Evolutionary conservation across 129 eudicot genomes (phyloP).

Genomic region (Glebionis coronaria): DNA sequence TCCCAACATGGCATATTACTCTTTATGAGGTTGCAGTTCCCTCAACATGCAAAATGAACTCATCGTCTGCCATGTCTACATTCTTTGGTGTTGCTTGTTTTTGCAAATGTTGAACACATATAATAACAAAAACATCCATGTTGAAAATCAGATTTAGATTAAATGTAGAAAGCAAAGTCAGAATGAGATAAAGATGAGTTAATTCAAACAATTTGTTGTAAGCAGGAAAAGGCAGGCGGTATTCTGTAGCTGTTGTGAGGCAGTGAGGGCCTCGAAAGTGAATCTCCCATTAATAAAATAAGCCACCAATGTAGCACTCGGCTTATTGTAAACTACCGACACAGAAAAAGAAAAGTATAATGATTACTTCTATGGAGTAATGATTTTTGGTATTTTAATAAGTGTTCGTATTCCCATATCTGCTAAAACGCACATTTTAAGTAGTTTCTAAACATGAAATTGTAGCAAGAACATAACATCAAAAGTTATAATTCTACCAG

Average conservation of each 20-base stretch:
- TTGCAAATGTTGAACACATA: constrained; percentile 71
- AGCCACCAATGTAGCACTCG: constrained; percentile 56
- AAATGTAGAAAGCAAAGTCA: background rate
- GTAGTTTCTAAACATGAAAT: background rate
- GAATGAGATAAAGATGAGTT: constrained; percentile 13
- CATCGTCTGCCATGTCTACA: too few species aligned
- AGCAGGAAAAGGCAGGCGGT: constrained; percentile 75
- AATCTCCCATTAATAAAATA: constrained; percentile 69
- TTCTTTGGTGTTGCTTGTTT: too few species aligned
- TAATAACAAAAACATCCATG: constrained; percentile 15
- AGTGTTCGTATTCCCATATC: background rate
- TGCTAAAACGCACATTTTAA: too few species aligned
- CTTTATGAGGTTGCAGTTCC: too few species aligned
- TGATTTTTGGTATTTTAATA: constrained; percentile 8
- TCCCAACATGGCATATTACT: too few species aligned
- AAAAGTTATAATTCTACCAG: constrained; percentile 2
- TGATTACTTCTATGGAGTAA: constrained; percentile 6
- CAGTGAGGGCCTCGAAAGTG: constrained; percentile 74
- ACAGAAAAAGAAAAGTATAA: too few species aligned
- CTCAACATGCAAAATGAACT: too few species aligned
- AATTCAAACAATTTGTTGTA: constrained; percentile 64
- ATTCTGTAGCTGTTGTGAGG: constrained; percentile 58
- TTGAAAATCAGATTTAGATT: background rate
- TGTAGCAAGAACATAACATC: background rate
- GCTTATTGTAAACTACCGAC: too few species aligned